Percentiles rank a stretch among this genome's conserved stretches.
Conservation (phyloP, 441 rosid species). For the Flueggea neowawraea region DNA sequence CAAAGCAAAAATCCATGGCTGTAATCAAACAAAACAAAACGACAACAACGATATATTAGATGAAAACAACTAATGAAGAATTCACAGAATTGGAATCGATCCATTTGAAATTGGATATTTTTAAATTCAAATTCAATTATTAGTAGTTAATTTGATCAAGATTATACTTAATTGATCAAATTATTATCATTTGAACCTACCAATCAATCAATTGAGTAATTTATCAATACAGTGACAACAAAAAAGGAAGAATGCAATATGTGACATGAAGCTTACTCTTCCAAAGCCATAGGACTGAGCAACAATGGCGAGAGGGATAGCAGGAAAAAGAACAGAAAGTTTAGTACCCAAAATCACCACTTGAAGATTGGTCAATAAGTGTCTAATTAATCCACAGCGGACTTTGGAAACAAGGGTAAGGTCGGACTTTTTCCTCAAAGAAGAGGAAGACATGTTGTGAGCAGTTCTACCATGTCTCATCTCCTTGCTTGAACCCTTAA, state of each 20-base stretch:
- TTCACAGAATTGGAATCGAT: too few relatives aligned
- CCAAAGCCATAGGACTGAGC: conserved; percentile 48
- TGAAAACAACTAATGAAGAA: too few relatives aligned
- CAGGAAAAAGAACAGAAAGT: conserved; percentile 67
- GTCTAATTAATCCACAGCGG: conserved; percentile 36
- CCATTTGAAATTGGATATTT: too few relatives aligned
- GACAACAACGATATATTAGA: background rate
- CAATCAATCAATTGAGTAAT: too few relatives aligned
- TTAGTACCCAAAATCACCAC: conserved; percentile 85
- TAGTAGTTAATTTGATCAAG: too few relatives aligned
- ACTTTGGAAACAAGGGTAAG: conserved; percentile 57
- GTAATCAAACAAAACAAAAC: conserved; percentile 7
- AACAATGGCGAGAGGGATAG: conserved; percentile 62
- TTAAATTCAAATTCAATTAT: too few relatives aligned
- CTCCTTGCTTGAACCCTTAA: conserved; percentile 35
- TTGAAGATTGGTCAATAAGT: conserved; percentile 56
- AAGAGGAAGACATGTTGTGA: conserved; percentile 77
- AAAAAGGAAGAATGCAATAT: too few relatives aligned
- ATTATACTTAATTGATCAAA: too few relatives aligned
- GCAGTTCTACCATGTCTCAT: conserved; percentile 49
- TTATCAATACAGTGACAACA: too few relatives aligned
- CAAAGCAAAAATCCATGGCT: conserved; percentile 82
- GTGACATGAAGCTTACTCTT: conserved; percentile 32
- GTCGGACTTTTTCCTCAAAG: conserved; percentile 77
- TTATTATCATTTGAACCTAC: too few relatives aligned